phyloP scores from a whole-genome alignment of 2,329 filamentous ascomycete genomes.

The Penicillium sp. region DNA sequence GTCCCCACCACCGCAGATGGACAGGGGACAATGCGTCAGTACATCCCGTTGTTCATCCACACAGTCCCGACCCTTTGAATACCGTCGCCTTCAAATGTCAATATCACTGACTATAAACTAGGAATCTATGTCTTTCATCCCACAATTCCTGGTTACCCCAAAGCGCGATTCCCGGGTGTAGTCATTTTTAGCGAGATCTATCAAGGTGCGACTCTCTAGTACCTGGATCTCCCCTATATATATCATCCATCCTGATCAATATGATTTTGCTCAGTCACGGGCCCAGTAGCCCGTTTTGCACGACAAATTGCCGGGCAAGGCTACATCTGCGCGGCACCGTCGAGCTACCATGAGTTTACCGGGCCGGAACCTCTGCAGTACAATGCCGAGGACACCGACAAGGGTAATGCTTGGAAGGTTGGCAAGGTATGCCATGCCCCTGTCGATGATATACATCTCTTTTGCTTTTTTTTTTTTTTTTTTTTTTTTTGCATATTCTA shows the following conservation, averaged over 20 bases:
- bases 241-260: no score
- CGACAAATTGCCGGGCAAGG: slow-evolving; percentile 87
- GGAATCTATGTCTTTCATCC: slow-evolving; percentile 89
- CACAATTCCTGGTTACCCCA: slow-evolving; percentile 73
- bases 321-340: slow-evolving; percentile 87
- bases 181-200: slow-evolving; percentile 92
- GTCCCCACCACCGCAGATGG: slow-evolving; percentile 37
- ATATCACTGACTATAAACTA: slow-evolving; percentile 35
- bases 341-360: slow-evolving; percentile 89
- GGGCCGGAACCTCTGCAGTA: slow-evolving; percentile 78
- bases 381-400: slow-evolving; percentile 79
- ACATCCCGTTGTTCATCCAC: slow-evolving; percentile 1
- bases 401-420: slow-evolving; percentile 81
- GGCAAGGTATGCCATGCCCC: slow-evolving; percentile 66
- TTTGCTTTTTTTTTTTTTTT: background rate
- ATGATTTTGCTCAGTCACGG: slow-evolving; percentile 59
- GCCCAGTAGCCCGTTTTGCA: slow-evolving; percentile 81
- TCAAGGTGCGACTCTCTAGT: slow-evolving; percentile 74
- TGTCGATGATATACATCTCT: no score
- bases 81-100: background rate
- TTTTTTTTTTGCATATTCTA: background rate
- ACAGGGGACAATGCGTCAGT: slow-evolving; percentile 36
- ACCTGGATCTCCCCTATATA: no score
- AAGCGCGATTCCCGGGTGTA: slow-evolving; percentile 83
- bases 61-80: background rate